Conservation (phyloP, 2,329 filamentous ascomycete genomes). For the Cytospora schulzeri region DNA sequence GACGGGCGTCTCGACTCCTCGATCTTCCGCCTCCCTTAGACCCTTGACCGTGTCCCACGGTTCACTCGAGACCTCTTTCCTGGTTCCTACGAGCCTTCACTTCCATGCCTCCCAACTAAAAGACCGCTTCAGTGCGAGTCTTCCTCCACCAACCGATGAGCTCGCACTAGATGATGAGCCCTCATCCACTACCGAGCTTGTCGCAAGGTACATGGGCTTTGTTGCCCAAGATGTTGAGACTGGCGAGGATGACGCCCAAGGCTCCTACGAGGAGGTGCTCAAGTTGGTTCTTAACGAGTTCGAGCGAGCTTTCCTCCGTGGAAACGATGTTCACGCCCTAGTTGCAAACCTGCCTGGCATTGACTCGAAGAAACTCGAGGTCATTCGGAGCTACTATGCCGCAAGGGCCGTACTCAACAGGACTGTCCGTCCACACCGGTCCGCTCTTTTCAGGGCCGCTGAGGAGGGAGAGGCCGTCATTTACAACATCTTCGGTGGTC, state of each 20-base stretch:
- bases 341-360: conserved; percentile 87
- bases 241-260: conserved; percentile 85
- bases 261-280: conserved; percentile 88
- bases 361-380: conserved; percentile 85
- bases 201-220: conserved; percentile 90
- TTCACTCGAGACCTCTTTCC: conserved; percentile 92
- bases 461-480: conserved; percentile 81
- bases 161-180: conserved; percentile 97
- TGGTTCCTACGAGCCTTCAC: conserved; percentile 92
- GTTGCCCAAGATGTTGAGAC: conserved; percentile 87
- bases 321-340: conserved; percentile 94
- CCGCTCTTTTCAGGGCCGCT: conserved; percentile 86
- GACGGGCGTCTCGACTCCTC: conserved; percentile 95
- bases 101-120: conserved; percentile 95
- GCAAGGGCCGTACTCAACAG: conserved; percentile 82
- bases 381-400: conserved; percentile 89
- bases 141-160: conserved; percentile 93
- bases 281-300: conserved; percentile 95
- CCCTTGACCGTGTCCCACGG: conserved; percentile 90
- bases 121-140: conserved; percentile 81
- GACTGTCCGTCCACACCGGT: conserved; percentile 88
- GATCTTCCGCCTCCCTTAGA: conserved; percentile 88
- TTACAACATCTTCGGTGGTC: conserved; percentile 94
- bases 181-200: conserved; percentile 90
- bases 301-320: conserved; percentile 89